Evolutionary conservation across 805 yeast genomes (phyloP), one percentile per base, ranked within the genome.

Genomic region (Saturnispora galanensis): DNA sequence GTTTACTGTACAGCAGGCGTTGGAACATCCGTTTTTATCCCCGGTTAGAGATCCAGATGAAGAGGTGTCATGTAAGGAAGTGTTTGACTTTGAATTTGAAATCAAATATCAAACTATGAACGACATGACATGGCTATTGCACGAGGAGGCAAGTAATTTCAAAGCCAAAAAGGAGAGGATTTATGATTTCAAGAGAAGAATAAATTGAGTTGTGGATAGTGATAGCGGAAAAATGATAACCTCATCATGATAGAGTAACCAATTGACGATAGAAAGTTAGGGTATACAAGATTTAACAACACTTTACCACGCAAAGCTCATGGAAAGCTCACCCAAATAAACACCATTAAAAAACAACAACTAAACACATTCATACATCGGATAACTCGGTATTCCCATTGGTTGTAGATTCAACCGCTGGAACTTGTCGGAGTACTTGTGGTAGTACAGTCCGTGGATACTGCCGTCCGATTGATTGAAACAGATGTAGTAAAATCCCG

Each of bases 401-500:
- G 46, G 46, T 17, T 68, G 63, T 39, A 88, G 67, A 51, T 77
- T 86, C 52, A 88, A 68, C 54, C 84, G 84, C 64, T 88, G 96
- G 54, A 75, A 80, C 60, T 76, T 81, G 51, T 84, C 94, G 1
- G 89, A 80, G n/a, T 74, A 70, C 52, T 76, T 73, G 61, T 87
- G 94, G 66, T 79, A 89, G 60, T 89, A 89, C 39, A 83, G 71
- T 4, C 97, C 97, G 39, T 75, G 70, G 21, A 89, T 76, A 6
- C 77, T 66, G 6, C 96, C 96, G 2, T 81, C 78, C 6, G 68
- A 49, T 56, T 86, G 89, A 61, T 84, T 84, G 55, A 88, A 79
- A 36, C 87, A 85, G 28, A 88, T 76, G 59, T 88, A 89, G 62
- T 89, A 89, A 59, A 88, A 88, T 0, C 97, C 97, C 36, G 88